These are phyloP conservation scores for Phytophthora pluvialis DNA, from an alignment of 352 stramenopile genomes.

Conservation along the genomic window DNA sequence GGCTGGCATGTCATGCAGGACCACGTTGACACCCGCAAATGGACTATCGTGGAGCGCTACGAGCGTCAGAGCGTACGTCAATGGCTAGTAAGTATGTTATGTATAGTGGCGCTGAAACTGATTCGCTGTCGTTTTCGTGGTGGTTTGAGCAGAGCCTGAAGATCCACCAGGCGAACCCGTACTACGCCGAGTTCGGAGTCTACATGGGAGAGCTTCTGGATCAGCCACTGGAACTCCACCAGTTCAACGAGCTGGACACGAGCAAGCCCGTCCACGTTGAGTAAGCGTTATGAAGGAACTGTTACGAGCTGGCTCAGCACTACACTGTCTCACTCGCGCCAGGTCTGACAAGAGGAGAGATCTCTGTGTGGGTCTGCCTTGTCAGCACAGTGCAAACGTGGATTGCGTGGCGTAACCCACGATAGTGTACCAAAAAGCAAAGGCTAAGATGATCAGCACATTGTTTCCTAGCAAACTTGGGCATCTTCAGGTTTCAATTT, in stretches of 20 bases:
- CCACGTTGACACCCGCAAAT: conserved; percentile 26
- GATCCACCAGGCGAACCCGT: conserved; percentile 32
- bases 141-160: conserved; percentile 27
- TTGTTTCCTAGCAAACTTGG: too few relatives aligned
- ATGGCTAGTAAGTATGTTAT: neutral
- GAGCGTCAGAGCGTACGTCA: conserved; percentile 26
- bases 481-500: too few relatives aligned
- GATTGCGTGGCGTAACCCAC: too few relatives aligned
- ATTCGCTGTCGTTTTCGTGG: neutral
- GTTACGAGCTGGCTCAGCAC: neutral
- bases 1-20: conserved; percentile 34
- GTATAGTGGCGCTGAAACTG: neutral
- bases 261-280: conserved; percentile 26
- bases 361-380: neutral
- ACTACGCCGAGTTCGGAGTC: conserved; percentile 20
- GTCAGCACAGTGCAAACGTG: neutral
- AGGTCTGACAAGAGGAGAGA: too few relatives aligned
- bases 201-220: conserved; percentile 20
- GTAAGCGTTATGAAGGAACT: conserved; percentile 2
- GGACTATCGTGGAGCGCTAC: conserved; percentile 34
- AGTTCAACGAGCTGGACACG: conserved; percentile 30
- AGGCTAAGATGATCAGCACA: too few relatives aligned
- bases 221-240: conserved; percentile 13
- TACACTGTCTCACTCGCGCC: too few relatives aligned
- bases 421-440: too few relatives aligned